phyloP scores from a whole-genome alignment of 1,284 basidiomycete genomes.

The Malassezia vespertilionis region DNA sequence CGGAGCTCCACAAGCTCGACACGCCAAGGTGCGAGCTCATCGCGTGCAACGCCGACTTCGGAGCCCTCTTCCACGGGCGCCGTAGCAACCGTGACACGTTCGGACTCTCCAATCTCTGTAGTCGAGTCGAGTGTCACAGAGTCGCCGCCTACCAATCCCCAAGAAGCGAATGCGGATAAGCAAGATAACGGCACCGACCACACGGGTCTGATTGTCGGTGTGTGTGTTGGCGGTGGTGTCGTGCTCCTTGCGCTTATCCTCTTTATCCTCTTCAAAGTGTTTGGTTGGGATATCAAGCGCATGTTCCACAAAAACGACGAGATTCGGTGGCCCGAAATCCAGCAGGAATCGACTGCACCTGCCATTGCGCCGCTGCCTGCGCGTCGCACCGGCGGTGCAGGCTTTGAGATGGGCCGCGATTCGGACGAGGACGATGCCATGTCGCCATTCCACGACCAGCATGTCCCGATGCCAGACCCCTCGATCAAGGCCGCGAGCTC shows the following conservation, averaged over 20 bases:
- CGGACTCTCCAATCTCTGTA: too few relatives aligned
- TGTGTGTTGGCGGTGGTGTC: slow-evolving; percentile 37
- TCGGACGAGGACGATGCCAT: slow-evolving; percentile 25
- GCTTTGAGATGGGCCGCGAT: slow-evolving; percentile 45
- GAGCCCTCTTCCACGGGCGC: background rate
- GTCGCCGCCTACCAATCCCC: background rate
- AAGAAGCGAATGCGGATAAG: too few relatives aligned
- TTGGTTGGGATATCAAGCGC: slow-evolving; percentile 25
- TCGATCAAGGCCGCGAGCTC: slow-evolving; percentile 5
- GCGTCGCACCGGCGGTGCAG: slow-evolving; percentile 37
- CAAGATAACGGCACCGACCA: too few relatives aligned
- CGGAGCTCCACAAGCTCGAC: too few relatives aligned
- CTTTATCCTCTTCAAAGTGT: slow-evolving; percentile 40
- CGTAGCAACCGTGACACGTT: background rate
- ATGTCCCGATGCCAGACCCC: slow-evolving; percentile 6
- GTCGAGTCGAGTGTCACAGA: background rate
- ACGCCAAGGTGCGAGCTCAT: too few relatives aligned
- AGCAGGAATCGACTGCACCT: slow-evolving; percentile 29
- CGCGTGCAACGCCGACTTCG: too few relatives aligned
- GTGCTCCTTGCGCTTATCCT: slow-evolving; percentile 27
- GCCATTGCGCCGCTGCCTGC: slow-evolving; percentile 35
- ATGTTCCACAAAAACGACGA: slow-evolving; percentile 34
- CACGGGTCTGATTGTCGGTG: slow-evolving; percentile 40
- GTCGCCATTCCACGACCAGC: slow-evolving; percentile 5
- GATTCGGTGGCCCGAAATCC: slow-evolving; percentile 46